These are phyloP conservation scores for Paraphysoderma sedebokerense DNA, from an alignment of 371 early-diverging fungal genomes.

Conservation along the genomic window DNA sequence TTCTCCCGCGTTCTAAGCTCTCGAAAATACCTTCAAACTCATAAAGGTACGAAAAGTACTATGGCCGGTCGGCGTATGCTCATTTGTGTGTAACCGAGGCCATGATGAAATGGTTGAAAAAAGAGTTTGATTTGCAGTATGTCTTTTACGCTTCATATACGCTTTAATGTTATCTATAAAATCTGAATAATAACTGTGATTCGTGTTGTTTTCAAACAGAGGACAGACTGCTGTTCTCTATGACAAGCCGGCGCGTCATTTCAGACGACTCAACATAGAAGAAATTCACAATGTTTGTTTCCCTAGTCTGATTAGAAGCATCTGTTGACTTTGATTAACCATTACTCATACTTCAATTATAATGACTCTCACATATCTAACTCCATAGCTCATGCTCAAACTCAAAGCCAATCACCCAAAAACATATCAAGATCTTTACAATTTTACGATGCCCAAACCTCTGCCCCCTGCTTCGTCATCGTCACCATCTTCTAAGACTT, in stretches of 20 bases:
- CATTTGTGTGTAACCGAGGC: slow-evolving; percentile 77
- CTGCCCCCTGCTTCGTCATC: no score
- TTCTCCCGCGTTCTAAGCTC: not conserved
- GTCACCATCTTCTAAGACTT: no score
- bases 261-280: slow-evolving; percentile 28
- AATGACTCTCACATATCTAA: no score
- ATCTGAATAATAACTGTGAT: not conserved
- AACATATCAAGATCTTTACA: no score
- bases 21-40: not conserved
- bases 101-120: slow-evolving; percentile 49
- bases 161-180: not conserved
- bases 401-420: no score
- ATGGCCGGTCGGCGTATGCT: slow-evolving; percentile 52
- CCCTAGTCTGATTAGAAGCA: not conserved
- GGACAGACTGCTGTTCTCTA: slow-evolving; percentile 47
- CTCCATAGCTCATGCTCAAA: no score
- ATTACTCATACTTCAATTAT: no score
- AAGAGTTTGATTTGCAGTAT: slow-evolving; percentile 25
- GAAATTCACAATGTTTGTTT: slow-evolving; percentile 36
- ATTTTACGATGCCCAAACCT: no score
- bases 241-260: slow-evolving; percentile 53
- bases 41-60: slow-evolving; percentile 41
- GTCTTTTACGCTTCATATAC: not conserved
- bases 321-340: slow-evolving; percentile 3
- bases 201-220: slow-evolving; percentile 8